These are phyloP conservation scores for Euphrasia arctica DNA, from an alignment of 305 asterid genomes.

Conservation along the genomic window DNA sequence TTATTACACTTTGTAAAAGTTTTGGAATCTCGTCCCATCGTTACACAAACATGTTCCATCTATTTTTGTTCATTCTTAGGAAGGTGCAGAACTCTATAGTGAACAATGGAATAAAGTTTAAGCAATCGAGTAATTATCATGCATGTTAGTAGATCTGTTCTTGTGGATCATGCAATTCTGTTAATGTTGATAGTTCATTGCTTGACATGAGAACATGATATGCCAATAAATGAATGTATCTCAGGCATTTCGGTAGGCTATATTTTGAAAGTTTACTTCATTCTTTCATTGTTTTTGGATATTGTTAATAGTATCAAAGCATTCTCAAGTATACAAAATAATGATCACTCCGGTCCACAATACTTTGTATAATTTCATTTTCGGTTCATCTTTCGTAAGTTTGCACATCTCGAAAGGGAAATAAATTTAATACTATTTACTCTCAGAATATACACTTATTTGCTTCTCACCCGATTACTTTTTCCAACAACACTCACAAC, in stretches of 20 bases:
- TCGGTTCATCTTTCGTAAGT: too few relatives aligned
- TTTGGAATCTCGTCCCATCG: not conserved
- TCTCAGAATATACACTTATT: too few relatives aligned
- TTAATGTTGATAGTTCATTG: not conserved
- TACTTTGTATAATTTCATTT: too few relatives aligned
- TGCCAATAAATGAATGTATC: conserved; percentile 1
- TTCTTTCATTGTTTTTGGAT: not conserved
- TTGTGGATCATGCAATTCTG: conserved; percentile 2
- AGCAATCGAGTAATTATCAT: not conserved
- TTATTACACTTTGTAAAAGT: not conserved
- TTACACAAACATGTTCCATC: not conserved
- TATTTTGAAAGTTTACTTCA: not conserved
- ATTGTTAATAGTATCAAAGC: not conserved
- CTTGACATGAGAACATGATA: conserved; percentile 9
- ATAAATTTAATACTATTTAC: too few relatives aligned
- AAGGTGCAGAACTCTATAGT: not conserved
- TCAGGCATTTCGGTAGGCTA: not conserved
- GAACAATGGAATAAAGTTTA: not conserved
- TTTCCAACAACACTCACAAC: too few relatives aligned
- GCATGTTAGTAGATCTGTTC: conserved; percentile 1
- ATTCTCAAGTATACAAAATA: too few relatives aligned
- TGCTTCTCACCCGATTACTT: too few relatives aligned
- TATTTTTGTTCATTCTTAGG: conserved; percentile 7
- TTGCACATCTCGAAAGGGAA: too few relatives aligned
- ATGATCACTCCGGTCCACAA: too few relatives aligned